Conservation (phyloP, 345 rosid species). For the Boechera stricta region DNA sequence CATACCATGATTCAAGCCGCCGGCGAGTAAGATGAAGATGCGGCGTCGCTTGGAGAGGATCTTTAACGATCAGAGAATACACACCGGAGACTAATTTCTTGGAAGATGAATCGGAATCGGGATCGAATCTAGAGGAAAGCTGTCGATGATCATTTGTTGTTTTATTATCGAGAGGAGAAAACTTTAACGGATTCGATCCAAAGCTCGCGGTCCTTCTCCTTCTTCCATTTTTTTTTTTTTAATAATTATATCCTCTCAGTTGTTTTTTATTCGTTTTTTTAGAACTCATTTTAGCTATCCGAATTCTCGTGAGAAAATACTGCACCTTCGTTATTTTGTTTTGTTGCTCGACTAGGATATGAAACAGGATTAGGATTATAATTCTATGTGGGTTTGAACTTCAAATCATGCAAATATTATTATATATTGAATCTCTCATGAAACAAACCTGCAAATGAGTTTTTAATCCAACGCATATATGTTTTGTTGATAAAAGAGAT, state of each 20-base stretch:
- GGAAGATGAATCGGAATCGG: constrained; percentile 22
- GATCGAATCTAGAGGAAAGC: constrained; percentile 30
- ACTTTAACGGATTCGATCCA: constrained; percentile 7
- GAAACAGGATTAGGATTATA: background rate
- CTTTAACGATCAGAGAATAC: constrained; percentile 31
- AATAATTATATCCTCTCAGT: background rate
- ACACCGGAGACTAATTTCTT: constrained; percentile 7
- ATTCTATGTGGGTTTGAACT: background rate
- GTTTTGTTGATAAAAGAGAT: constrained; percentile 29
- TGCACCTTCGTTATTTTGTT: background rate
- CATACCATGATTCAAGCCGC: constrained; percentile 45
- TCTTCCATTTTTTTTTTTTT: background rate
- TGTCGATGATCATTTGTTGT: constrained; percentile 15
- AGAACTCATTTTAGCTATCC: background rate
- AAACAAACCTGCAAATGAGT: background rate
- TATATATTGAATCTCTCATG: background rate
- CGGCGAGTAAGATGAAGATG: constrained; percentile 41
- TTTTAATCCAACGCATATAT: constrained; percentile 20
- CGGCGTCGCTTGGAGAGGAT: constrained; percentile 28
- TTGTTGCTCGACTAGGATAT: too few relatives aligned
- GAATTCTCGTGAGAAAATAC: background rate
- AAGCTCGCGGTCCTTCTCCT: constrained; percentile 38
- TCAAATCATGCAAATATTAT: background rate
- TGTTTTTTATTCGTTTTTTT: background rate
- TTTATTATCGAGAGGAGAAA: background rate